These are phyloP conservation scores for Gryganskiella cystojenkinii DNA, from an alignment of 192 early-diverging fungal species.

Conservation along the genomic window DNA sequence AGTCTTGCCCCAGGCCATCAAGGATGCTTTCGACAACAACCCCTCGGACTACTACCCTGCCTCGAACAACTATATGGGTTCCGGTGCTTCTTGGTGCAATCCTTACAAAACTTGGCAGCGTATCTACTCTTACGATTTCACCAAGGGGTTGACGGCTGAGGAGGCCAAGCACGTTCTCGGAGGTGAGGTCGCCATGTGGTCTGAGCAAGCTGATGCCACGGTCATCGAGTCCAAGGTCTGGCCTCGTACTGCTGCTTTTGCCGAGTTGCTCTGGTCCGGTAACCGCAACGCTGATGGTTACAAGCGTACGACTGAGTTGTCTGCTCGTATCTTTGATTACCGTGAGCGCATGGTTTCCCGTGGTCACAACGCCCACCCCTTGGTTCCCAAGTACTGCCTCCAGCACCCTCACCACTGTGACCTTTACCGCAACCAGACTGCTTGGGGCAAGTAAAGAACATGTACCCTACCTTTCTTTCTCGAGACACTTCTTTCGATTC, in stretches of 20 bases:
- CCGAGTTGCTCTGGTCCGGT: slow-evolving; percentile 79
- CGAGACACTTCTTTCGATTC: neutral
- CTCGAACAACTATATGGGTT: slow-evolving; percentile 55
- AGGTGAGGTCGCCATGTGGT: slow-evolving; percentile 77
- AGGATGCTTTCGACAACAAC: slow-evolving; percentile 35
- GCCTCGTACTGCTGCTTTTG: slow-evolving; percentile 74
- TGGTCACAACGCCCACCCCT: slow-evolving; percentile 69
- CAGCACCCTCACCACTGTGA: slow-evolving; percentile 53
- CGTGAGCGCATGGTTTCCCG: slow-evolving; percentile 73
- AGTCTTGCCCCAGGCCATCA: slow-evolving; percentile 33
- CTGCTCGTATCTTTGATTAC: slow-evolving; percentile 72
- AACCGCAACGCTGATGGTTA: slow-evolving; percentile 58
- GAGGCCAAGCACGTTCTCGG: slow-evolving; percentile 72
- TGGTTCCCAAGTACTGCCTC: slow-evolving; percentile 59
- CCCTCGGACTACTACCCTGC: slow-evolving; percentile 29
- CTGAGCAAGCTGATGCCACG: slow-evolving; percentile 70
- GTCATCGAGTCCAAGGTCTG: slow-evolving; percentile 73
- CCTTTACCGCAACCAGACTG: slow-evolving; percentile 47
- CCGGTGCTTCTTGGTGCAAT: slow-evolving; percentile 75
- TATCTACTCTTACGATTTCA: slow-evolving; percentile 74
- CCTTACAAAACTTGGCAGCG: slow-evolving; percentile 83
- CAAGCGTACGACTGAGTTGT: slow-evolving; percentile 49
- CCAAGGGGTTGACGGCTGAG: slow-evolving; percentile 61
- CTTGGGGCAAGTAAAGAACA: slow-evolving; percentile 50
- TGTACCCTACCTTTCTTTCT: too few species aligned